Percentiles rank a stretch among this genome's conserved stretches.
phyloP scores from a whole-genome alignment of 176 grass and related monocot species.

The Raddia distichophylla region DNA sequence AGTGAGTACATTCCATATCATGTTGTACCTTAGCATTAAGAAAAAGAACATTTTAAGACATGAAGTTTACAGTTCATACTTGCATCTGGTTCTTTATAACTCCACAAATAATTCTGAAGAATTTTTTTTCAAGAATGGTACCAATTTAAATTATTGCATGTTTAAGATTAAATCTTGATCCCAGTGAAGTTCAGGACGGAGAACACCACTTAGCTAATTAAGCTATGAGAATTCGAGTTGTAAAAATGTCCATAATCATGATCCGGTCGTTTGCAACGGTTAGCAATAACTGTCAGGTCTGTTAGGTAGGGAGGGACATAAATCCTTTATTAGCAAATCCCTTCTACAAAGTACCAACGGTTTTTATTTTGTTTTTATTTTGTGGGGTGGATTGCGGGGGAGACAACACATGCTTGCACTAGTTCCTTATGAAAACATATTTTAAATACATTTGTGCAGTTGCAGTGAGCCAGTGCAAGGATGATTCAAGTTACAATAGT shows the following conservation, averaged over 20 bases:
- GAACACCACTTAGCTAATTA: background rate
- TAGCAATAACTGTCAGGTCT: background rate
- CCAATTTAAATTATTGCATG: background rate
- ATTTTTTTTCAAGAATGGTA: background rate
- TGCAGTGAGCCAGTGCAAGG: background rate
- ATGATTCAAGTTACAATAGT: background rate
- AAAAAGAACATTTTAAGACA: background rate
- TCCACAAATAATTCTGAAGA: constrained; percentile 11
- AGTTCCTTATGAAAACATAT: background rate
- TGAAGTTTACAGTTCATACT: background rate
- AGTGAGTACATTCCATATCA: constrained; percentile 3
- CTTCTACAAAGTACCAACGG: background rate
- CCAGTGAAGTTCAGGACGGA: background rate
- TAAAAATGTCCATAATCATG: background rate
- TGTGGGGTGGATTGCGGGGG: too few species aligned
- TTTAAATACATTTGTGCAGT: background rate
- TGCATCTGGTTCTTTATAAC: background rate
- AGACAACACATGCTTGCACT: background rate
- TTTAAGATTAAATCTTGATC: background rate
- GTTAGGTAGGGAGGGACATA: background rate
- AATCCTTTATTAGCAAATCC: background rate
- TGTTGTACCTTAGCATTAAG: background rate
- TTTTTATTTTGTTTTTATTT: background rate
- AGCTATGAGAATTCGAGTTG: background rate
- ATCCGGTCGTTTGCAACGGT: background rate